Evolutionary conservation across 352 stramenopile genomes (phyloP), one percentile per base, ranked within the genome.

Genomic region (Pythium rishiriense): DNA sequence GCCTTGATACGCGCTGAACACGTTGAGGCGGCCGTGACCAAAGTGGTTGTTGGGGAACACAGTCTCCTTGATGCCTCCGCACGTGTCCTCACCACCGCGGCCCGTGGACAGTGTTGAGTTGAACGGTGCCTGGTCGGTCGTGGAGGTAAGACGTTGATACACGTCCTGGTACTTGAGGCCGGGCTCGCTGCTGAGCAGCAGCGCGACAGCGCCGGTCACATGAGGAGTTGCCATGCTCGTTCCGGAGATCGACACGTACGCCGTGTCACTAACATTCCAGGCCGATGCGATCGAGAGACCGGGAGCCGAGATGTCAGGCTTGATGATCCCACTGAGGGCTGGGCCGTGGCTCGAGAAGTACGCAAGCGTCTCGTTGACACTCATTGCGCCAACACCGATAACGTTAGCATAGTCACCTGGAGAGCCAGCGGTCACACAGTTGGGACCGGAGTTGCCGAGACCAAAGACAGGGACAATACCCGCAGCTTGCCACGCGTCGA

Each of bases 181-280:
- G 6, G 31, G 31, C 6, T 37, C 11, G 6, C 11, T 37, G 31
- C 42, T 48, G 4, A 75, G 47, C 17, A 73, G 19, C 9, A 78
- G 53, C 2, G 71, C 71, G 22, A 74, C 47, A 15, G 55, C 56
- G 33, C 66, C 70, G 26, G 67, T 21, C 26, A 70, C 64, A 43
- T 78, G 70, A 3, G 71, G 71, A 17, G 71, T 55, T 15, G 71
- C 71, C 69, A 76, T 75, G 19, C 33, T 61, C 29, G 71, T 78
- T 11, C 71, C 71, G 5, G 58, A 66, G 17, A 66, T 49, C 14
- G 50, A 26, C 14, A 26, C 33, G 51, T 70, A 73, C 10, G 17
- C 31, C 17, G 50, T 49, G 31, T 70, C 58, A 21, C 28, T 31
- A 1, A n/a, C 53, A 26, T 55, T 65, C 24, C 31, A 56, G 1